Conservation (phyloP, 805 yeast genomes). For the Schwanniomyces occidentalis region DNA sequence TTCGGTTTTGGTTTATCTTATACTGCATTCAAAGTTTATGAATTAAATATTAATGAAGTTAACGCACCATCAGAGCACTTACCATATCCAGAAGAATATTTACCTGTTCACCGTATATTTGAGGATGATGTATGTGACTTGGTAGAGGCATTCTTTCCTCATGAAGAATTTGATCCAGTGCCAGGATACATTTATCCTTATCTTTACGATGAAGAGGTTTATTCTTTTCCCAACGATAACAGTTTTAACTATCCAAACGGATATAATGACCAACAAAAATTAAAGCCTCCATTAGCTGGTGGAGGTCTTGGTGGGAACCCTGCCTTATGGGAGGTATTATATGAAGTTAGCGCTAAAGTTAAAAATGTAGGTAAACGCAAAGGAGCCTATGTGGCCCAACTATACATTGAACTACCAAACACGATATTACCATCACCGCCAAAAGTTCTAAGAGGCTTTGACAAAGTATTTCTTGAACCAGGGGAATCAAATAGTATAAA, state of each 20-base stretch:
- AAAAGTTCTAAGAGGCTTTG: constrained; percentile 55
- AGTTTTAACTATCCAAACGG: too few relatives aligned
- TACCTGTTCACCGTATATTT: constrained; percentile 30
- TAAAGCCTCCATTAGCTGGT: constrained; percentile 39
- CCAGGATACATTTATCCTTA: constrained; percentile 62
- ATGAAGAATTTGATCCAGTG: constrained; percentile 50
- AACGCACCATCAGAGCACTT: constrained; percentile 46
- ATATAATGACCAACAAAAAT: constrained; percentile 33
- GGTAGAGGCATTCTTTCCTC: constrained; percentile 54
- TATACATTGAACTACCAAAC: constrained; percentile 54
- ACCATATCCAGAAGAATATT: constrained; percentile 47
- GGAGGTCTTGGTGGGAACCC: constrained; percentile 64
- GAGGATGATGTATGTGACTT: constrained; percentile 55
- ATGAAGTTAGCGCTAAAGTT: constrained; percentile 46
- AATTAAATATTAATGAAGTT: constrained; percentile 42
- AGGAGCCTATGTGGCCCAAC: constrained; percentile 53
- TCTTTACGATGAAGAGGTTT: constrained; percentile 37
- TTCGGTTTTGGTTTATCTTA: constrained; percentile 66
- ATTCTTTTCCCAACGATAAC: constrained; percentile 18
- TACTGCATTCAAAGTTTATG: constrained; percentile 39
- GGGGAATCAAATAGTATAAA: constrained; percentile 37
- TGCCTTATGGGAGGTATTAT: constrained; percentile 55
- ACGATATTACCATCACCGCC: constrained; percentile 52
- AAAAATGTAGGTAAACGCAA: constrained; percentile 46
- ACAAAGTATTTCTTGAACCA: constrained; percentile 48